Percentiles rank a stretch among this genome's conserved stretches.
Conservation (phyloP, 768 basidiomycete species). For the Lactifluus piperatus region DNA sequence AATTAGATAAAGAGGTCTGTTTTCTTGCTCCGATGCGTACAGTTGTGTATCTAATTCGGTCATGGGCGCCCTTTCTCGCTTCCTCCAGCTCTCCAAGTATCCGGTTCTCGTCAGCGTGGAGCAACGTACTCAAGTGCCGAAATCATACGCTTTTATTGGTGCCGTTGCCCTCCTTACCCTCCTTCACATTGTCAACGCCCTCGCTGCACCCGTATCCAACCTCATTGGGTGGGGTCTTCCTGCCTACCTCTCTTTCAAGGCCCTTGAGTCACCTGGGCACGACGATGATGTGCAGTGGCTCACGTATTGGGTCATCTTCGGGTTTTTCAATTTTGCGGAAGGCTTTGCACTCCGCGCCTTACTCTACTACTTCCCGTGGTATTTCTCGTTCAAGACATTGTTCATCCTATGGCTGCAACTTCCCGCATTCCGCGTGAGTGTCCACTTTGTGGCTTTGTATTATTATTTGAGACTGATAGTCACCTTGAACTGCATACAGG, state of each 20-base stretch:
- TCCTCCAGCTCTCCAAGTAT: slow-evolving; percentile 68
- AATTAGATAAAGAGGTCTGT: slow-evolving; percentile 95
- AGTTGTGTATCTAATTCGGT: not conserved
- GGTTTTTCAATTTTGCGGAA: slow-evolving; percentile 89
- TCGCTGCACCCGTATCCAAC: slow-evolving; percentile 89
- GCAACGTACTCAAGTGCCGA: slow-evolving; percentile 86
- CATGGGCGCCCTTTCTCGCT: not conserved
- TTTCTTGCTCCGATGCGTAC: not conserved
- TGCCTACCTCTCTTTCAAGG: slow-evolving; percentile 91
- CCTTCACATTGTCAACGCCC: slow-evolving; percentile 82
- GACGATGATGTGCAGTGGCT: slow-evolving; percentile 93
- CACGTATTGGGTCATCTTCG: slow-evolving; percentile 96
- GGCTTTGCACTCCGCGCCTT: slow-evolving; percentile 73
- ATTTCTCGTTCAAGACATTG: slow-evolving; percentile 85
- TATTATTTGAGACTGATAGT: slow-evolving; percentile 4
- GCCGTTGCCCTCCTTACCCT: slow-evolving; percentile 53
- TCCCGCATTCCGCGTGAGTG: slow-evolving; percentile 70
- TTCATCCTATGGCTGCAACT: slow-evolving; percentile 93
- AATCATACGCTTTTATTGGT: slow-evolving; percentile 81
- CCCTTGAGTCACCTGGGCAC: slow-evolving; percentile 77
- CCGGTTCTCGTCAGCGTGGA: slow-evolving; percentile 78
- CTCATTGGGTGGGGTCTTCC: slow-evolving; percentile 92
- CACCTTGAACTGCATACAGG: slow-evolving; percentile 36
- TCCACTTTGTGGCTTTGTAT: not conserved
- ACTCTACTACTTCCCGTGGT: slow-evolving; percentile 92